Evolutionary conservation across 192 early-diverging fungal genomes (phyloP).

Genomic region (Lunasporangiospora selenospora): DNA sequence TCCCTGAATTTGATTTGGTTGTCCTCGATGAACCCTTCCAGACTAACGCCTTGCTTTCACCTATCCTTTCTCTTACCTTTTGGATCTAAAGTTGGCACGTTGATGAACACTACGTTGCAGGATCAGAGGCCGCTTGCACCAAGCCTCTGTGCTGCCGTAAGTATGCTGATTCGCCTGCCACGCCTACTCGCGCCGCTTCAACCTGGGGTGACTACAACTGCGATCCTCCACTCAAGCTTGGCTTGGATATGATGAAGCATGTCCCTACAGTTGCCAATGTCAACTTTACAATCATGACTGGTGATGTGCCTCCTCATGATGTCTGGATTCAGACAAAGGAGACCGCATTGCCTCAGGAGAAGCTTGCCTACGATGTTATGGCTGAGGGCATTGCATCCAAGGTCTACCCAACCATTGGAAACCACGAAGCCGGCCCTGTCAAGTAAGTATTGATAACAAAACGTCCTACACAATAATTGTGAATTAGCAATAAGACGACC

Average conservation of each 20-base stretch:
- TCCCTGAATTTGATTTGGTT: not conserved
- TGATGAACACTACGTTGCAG: constrained; percentile 17
- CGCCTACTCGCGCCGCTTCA: constrained; percentile 16
- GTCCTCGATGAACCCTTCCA: not conserved
- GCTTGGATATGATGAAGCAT: constrained; percentile 37
- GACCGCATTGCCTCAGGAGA: constrained; percentile 35
- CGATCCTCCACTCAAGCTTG: constrained; percentile 51
- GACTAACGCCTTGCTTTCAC: not conserved
- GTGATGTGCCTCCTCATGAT: constrained; percentile 61
- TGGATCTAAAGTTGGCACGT: not conserved
- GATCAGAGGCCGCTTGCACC: constrained; percentile 52
- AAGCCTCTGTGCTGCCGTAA: constrained; percentile 56
- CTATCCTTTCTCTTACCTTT: not conserved
- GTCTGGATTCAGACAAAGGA: constrained; percentile 50
- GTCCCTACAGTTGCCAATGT: constrained; percentile 36
- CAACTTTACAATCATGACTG: constrained; percentile 52
- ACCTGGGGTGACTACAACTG: constrained; percentile 55
- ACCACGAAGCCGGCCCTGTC: constrained; percentile 58
- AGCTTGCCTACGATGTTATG: constrained; percentile 37
- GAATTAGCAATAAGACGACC: too few relatives aligned
- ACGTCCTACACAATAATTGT: too few relatives aligned
- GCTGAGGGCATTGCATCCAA: constrained; percentile 22
- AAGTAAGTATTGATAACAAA: too few relatives aligned
- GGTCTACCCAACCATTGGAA: constrained; percentile 60
- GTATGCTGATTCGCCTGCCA: constrained; percentile 32